phyloP scores from a whole-genome alignment of 2,329 filamentous ascomycete species.

The Phaeophleospora eucalypticola region DNA sequence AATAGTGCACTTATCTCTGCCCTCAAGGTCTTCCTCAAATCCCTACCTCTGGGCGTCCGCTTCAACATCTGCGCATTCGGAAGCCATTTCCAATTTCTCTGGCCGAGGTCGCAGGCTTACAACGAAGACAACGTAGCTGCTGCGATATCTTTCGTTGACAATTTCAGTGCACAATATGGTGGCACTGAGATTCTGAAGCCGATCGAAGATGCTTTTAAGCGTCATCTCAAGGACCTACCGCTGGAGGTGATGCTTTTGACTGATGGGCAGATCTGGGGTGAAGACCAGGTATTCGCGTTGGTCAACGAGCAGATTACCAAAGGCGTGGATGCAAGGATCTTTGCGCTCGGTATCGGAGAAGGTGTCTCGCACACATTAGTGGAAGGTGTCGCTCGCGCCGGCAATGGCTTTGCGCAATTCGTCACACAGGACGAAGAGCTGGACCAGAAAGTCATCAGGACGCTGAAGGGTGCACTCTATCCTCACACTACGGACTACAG shows the following conservation, averaged over 20 bases:
- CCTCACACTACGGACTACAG: constrained; percentile 63
- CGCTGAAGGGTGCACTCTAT: constrained; percentile 67
- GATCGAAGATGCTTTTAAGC: constrained; percentile 44
- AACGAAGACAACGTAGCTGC: constrained; percentile 42
- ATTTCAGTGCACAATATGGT: constrained; percentile 47
- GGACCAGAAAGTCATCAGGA: constrained; percentile 65
- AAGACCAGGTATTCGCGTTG: constrained; percentile 46
- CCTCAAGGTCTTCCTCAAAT: constrained; percentile 62
- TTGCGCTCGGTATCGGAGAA: constrained; percentile 54
- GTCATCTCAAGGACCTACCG: constrained; percentile 44
- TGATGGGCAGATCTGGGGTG: constrained; percentile 53
- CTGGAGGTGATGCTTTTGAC: constrained; percentile 55
- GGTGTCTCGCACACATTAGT: constrained; percentile 54
- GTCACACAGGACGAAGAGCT: constrained; percentile 62
- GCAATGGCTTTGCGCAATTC: constrained; percentile 58
- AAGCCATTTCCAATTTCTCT: constrained; percentile 43
- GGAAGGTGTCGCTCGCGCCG: constrained; percentile 56
- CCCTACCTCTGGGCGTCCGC: constrained; percentile 58
- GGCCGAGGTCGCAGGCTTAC: constrained; percentile 46
- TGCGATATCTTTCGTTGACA: constrained; percentile 42
- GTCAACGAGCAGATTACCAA: constrained; percentile 45
- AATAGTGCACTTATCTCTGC: constrained; percentile 54
- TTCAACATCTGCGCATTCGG: constrained; percentile 72
- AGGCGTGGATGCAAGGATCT: constrained; percentile 50
- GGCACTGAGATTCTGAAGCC: constrained; percentile 53